Evolutionary conservation across 2,329 filamentous ascomycete species (phyloP), one percentile per base, ranked within the genome.

Genomic region (Trichoderma arundinaceum): DNA sequence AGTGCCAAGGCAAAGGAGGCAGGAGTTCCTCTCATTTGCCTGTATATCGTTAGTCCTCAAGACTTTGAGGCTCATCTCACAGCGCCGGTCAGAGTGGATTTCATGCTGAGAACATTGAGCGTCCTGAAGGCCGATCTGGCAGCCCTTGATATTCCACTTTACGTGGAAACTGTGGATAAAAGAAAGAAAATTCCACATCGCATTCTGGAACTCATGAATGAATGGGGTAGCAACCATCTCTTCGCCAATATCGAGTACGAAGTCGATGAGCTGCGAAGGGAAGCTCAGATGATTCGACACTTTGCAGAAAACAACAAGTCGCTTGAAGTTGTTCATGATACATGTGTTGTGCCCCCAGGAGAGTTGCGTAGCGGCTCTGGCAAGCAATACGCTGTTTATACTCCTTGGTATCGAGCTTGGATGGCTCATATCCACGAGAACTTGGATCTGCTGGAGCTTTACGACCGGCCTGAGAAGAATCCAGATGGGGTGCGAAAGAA

Each of bases 191-290:
- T 95, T 0, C 85, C 88, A 0, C 76, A 75, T 1, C 81, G 88
- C 4, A 81, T 97, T 9, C 71, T 90, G 1, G 84, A 88, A 59
- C 79, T 94, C 46, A 86, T 90, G 74, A 79, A 86, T 35, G 80
- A 87, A 67, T 97, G 92, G 92, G 86, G 86, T 0, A 90, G 87
- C 0, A 89, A 83, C 56, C 90, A 95, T 72, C 69, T 97, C 2
- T 96, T 88, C 72, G 88, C 90, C 54, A 97, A 96, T 73, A 87
- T 93, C 65, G 93, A 97, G 75, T 97, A 96, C 72, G 94, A 97
- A 75, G 92, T 96, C 0, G 94, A 97, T 73, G 94, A 97, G 78
- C 78, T 97, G 66, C 83, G 93, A 49, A 83, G 93, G 6, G 94
- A 97, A 72, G 87, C 88, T 1, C 81, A 81, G 33, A 78, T 96